These are phyloP conservation scores for Phytophthora citricola DNA, from an alignment of 352 stramenopile species.

Conservation along the genomic window DNA sequence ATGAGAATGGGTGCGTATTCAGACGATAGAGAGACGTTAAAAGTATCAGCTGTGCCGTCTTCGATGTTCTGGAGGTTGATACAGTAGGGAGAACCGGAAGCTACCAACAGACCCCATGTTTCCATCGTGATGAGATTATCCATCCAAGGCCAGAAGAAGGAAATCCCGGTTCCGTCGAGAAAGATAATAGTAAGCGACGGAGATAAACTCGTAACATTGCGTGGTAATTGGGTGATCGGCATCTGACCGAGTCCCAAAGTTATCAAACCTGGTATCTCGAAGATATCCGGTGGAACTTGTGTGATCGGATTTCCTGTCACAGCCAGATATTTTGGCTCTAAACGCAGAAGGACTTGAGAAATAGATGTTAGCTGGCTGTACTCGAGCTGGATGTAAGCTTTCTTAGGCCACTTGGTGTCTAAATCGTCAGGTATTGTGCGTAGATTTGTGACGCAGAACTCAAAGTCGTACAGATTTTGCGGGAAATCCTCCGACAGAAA, in stretches of 20 bases:
- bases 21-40: not conserved
- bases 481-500: slow-evolving; percentile 46
- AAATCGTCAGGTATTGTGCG: slow-evolving; percentile 37
- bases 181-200: not conserved
- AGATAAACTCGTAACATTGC: slow-evolving; percentile 8
- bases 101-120: not conserved
- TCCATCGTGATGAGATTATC: slow-evolving; percentile 1
- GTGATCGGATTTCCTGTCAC: slow-evolving; percentile 36
- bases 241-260: slow-evolving; percentile 14
- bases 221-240: slow-evolving; percentile 14
- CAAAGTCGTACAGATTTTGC: slow-evolving; percentile 32
- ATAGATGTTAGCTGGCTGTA: slow-evolving; percentile 23
- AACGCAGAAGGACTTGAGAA: slow-evolving; percentile 8
- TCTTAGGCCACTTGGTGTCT: slow-evolving; percentile 35
- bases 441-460: slow-evolving; percentile 49
- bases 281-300: slow-evolving; percentile 27
- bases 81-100: slow-evolving; percentile 13
- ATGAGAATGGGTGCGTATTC: slow-evolving; percentile 23
- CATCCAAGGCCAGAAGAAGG: slow-evolving; percentile 17
- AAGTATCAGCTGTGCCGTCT: slow-evolving; percentile 1
- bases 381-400: slow-evolving; percentile 24
- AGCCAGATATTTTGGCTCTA: slow-evolving; percentile 23
- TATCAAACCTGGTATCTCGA: slow-evolving; percentile 10
- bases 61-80: slow-evolving; percentile 12
- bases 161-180: slow-evolving; percentile 5